phyloP scores from a whole-genome alignment of 1,139 yeast species.

The Tardiomyces digboiensis region DNA sequence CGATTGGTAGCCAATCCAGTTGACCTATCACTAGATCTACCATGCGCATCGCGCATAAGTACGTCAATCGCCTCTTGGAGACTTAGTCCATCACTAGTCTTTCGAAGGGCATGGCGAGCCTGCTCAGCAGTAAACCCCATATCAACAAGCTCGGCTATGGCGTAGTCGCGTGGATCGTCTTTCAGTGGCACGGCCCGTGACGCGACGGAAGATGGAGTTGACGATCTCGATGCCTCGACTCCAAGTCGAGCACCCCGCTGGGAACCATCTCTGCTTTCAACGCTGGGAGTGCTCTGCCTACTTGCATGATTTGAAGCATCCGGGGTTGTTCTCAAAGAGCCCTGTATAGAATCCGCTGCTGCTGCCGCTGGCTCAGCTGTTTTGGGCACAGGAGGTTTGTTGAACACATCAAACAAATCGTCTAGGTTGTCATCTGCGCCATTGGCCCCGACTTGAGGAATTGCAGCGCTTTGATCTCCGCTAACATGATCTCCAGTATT shows the following conservation, averaged over 20 bases:
- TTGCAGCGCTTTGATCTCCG: background rate
- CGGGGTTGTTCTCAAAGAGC: too few relatives aligned
- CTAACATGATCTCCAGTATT: background rate
- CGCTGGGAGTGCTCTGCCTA: background rate
- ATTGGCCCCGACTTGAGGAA: background rate
- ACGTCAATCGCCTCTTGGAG: constrained; percentile 59
- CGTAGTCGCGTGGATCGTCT: constrained; percentile 32
- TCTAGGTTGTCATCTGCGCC: background rate
- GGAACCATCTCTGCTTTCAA: background rate
- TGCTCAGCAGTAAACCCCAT: constrained; percentile 67
- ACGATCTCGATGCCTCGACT: background rate
- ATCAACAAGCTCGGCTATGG: constrained; percentile 63
- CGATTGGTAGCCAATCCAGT: constrained; percentile 1
- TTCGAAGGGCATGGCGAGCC: constrained; percentile 50
- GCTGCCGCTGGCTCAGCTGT: background rate
- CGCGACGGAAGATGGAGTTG: background rate
- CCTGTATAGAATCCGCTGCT: too few relatives aligned
- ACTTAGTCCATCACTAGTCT: constrained; percentile 45
- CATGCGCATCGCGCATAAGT: constrained; percentile 52
- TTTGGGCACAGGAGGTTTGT: background rate
- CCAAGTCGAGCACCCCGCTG: background rate
- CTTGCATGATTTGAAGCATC: background rate
- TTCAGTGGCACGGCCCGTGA: background rate
- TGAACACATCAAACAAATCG: constrained; percentile 1
- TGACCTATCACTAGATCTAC: constrained; percentile 13